Evolutionary conservation across 257 asterid species (phyloP).

Genomic region (Nicotiana otophora): DNA sequence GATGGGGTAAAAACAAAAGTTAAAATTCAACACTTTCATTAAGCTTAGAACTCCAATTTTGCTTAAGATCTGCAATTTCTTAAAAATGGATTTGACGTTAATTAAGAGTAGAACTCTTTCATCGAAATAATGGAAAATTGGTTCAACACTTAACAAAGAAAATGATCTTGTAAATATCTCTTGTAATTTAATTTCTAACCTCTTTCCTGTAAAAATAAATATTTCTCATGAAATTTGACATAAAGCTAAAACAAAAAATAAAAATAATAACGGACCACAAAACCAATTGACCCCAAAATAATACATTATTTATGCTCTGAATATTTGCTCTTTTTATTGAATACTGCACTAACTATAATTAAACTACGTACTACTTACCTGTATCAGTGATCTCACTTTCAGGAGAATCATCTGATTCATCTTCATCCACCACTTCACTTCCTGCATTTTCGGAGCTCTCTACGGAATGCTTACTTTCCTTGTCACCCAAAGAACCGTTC

Average conservation of each 20-base stretch:
- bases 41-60: no score
- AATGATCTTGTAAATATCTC: no score
- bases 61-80: not conserved
- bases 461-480: conserved; percentile 22
- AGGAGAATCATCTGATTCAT: conserved; percentile 44
- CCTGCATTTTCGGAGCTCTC: conserved; percentile 38
- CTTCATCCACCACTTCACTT: conserved; percentile 50
- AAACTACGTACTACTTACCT: conserved; percentile 33
- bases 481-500: conserved; percentile 21
- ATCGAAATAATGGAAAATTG: not conserved
- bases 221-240: no score
- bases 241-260: no score
- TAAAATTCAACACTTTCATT: not conserved
- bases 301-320: no score
- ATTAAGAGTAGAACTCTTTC: not conserved
- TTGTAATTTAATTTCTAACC: no score
- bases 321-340: no score
- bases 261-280: no score
- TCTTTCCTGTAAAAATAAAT: no score
- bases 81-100: not conserved
- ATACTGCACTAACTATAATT: no score
- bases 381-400: conserved; percentile 71
- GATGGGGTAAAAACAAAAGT: not conserved
- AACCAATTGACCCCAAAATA: no score
- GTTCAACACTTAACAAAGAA: no score